Base-by-base conservation (phyloP, 495 filamentous ascomycete species). In the Penicillium herquei region DNA sequence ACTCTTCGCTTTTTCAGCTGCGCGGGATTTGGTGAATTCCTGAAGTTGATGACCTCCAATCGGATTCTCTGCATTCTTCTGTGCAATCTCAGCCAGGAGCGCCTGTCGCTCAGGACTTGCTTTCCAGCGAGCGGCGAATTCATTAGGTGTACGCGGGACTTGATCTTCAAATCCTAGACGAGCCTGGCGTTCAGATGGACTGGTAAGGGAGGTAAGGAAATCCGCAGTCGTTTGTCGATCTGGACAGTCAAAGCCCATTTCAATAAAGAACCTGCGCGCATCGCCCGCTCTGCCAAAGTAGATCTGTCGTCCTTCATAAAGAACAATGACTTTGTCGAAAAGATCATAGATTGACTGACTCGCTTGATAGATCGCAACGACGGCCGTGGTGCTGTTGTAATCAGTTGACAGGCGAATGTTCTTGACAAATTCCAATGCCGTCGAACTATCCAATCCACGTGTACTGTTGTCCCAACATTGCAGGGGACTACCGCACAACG, bases 311-410 rank as follows among this genome's bases (percentile, higher is more conserved):
- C 90, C 90, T 66, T 92, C 89, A 62, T 94, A 92, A 10, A 94
- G 72, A 9, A 94, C 83, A 21, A 85, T 78, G 13, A 83, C 87
- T 70, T 91, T 91, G 70, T 94, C 88, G 57, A 94, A 93, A 7
- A 78, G 46, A 61, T 92, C 86, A 56, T 92, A 93, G 21, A 87
- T 86, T 39, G 75, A 78, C 64, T 95, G 88, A 31, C 86, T 84
- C 0, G 89, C 87, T 62, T 96, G 91, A 67, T 96, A 94, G 58
- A 94, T 88, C 7, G 90, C 87, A n/a, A 94, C 88, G 44, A 83
- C 76, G 33, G 84, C 83, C 10, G 87, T 88, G 46, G 79, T 82
- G 7, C 82, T 78, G 43, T 81, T 79, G 49, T 90, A 72, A 41
- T 90, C 82, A 5, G 86, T 87, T 39, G 84, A 81, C 8, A 87